Conservation (phyloP, 2,329 filamentous ascomycete species). For the Ramularia collo-cygni region DNA sequence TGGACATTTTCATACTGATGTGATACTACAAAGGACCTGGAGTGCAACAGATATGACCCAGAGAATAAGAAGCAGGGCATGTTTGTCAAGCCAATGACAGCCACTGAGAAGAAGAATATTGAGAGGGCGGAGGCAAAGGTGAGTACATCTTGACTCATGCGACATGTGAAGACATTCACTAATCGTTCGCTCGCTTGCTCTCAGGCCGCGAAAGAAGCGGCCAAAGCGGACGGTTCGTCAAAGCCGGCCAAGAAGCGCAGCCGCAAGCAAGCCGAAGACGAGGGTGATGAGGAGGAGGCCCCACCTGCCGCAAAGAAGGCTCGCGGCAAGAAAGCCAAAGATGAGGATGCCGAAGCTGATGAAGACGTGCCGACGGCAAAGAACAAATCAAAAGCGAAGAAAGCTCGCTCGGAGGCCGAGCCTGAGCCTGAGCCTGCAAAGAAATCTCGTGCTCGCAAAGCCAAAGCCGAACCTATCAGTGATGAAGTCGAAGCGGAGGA, state of each 20-base stretch:
- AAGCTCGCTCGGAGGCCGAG: conserved; percentile 16
- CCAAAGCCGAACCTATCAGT: conserved; percentile 6
- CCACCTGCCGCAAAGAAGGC: conserved; percentile 18
- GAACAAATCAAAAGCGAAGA: conserved; percentile 10
- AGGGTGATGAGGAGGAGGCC: conserved; percentile 22
- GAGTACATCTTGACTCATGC: background rate
- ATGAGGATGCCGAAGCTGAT: conserved; percentile 13
- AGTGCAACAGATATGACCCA: conserved; percentile 64
- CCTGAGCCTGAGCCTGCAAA: conserved; percentile 12
- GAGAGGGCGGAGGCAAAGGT: no score
- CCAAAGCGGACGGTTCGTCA: conserved; percentile 8
- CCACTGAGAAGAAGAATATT: conserved; percentile 29
- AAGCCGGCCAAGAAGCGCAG: conserved; percentile 26
- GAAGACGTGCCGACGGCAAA: conserved; percentile 10
- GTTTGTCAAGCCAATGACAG: conserved; percentile 30
- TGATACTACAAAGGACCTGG: conserved; percentile 54
- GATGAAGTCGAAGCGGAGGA: conserved; percentile 17
- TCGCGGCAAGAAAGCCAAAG: conserved; percentile 18
- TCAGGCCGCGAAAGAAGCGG: conserved; percentile 13
- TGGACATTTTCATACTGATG: conserved; percentile 6
- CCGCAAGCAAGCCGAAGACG: conserved; percentile 19
- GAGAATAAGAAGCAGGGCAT: conserved; percentile 26
- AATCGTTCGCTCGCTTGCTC: no score
- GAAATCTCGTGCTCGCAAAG: conserved; percentile 6
- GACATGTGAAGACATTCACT: no score